Base-by-base conservation (phyloP, 345 rosid genomes). In the Boechera retrofracta region DNA sequence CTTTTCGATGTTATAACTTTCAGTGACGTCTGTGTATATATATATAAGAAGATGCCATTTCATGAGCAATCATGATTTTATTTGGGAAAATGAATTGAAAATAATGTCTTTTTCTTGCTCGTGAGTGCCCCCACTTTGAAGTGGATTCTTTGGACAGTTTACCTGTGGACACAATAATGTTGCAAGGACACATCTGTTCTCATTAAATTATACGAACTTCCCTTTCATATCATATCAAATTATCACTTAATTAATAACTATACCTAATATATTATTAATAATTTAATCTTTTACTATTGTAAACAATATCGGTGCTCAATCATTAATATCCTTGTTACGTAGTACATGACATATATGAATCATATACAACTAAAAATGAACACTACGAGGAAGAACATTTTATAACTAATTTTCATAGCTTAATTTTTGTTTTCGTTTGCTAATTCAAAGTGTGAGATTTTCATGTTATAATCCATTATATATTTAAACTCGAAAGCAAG, bases 81-180 rank as follows among this genome's bases (percentile, higher is more conserved):
- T 56, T 57, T 65, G 61, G 73, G 49, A 77, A 48, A 65, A 39
- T 41, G 38, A 72, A 72, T 72, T 48, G 69, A 72, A 72, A 49
- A 71, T 48, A 65, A 68, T 72, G 73, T 72, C 69, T 49, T 78
- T 72, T 38, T 68, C 72, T 75, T 5, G 53, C 66, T 79, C 78
- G 82, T 73, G 82, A 79, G 71, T 73, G 71, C 78, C 77, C 78
- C 77, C 82, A 79, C 82, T 79, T 79, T 73, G 82, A 79, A 79
- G 82, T 67, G 82, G 78, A 73, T 73, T 79, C 78, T 78, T 73
- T 67, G 64, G 77, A 78, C 78, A 72, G 78, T 78, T 78, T 60
- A 78, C 74, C 70, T 79, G 78, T 79, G 82, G 82, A 79, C 82
- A 68, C 77, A 72, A 78, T 73, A 73, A 79, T 79, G 75, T 59